Evolutionary conservation across 2,329 filamentous ascomycete species (phyloP).

Genomic region (Exophiala phaeomuriformis): DNA sequence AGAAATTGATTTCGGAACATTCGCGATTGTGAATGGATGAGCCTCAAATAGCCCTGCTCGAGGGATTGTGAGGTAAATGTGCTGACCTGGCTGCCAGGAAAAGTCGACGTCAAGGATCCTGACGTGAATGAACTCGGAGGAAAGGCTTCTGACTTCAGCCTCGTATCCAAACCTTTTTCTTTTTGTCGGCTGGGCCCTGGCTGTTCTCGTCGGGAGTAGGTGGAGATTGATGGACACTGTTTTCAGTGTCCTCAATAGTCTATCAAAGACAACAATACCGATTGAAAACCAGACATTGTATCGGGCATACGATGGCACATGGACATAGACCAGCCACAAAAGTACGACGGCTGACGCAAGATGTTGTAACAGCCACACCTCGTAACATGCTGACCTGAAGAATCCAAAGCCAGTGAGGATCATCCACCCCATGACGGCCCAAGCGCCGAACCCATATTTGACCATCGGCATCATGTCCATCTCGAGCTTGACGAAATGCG

Average conservation of each 20-base stretch:
- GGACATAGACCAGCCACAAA: conserved; percentile 36
- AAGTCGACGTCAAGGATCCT: conserved; percentile 29
- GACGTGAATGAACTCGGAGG: conserved; percentile 10
- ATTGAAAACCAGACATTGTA: conserved; percentile 25
- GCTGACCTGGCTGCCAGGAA: conserved; percentile 55
- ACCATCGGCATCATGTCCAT: conserved; percentile 44
- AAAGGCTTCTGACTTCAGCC: conserved; percentile 13
- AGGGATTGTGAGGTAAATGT: conserved; percentile 43
- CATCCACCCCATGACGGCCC: conserved; percentile 46
- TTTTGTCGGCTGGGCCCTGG: not conserved
- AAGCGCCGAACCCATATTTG: conserved; percentile 47
- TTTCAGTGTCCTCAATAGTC: conserved; percentile 14
- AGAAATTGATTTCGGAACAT: conserved; percentile 5
- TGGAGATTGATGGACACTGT: conserved; percentile 14
- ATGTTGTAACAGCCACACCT: conserved; percentile 50
- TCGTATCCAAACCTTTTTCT: conserved; percentile 7
- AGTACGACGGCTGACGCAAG: conserved; percentile 46
- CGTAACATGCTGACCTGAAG: conserved; percentile 45
- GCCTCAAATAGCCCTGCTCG: conserved; percentile 37
- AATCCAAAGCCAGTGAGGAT: conserved; percentile 45
- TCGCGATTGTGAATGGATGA: conserved; percentile 59
- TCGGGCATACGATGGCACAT: conserved; percentile 21
- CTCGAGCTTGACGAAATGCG: conserved; percentile 45
- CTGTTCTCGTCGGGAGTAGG: conserved; percentile 1
- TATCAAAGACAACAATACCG: conserved; percentile 20